Evolutionary conservation across 2,329 filamentous ascomycete species (phyloP), one percentile per base, ranked within the genome.

Genomic region (Hypomyces perniciosus): DNA sequence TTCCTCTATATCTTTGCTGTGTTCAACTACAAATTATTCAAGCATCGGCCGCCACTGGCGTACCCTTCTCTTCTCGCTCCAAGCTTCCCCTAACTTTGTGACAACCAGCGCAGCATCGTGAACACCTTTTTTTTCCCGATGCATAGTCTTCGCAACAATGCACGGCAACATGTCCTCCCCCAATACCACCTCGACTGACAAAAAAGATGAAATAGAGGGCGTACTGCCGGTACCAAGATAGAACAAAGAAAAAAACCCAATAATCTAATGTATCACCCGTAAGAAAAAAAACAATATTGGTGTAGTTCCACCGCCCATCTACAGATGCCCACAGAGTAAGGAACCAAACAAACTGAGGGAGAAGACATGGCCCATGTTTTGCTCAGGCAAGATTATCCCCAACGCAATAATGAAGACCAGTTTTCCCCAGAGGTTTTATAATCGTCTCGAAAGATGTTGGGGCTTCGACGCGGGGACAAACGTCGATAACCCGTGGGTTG

Each of bases 361-460:
- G 20, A 20, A 20, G 20, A 20, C 20, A 20, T 20, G 20, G 33
- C 33, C 33, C 8, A 35, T 35, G 33, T 35, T 20, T 20, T 20
- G 20, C 20, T 20, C 20, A 20, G 8, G 30, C 28, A 44, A 28
- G 27, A 12, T 43, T 26, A n/a, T 28, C 40, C 68, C 68, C 68
- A 69, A 75, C 75, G 73, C 72, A 71, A 68, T 72, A 72, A 59
- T 31, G 55, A 46, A 59, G 54, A 56, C 59, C 49, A 60, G 60
- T 62, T 57, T 61, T 60, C 59, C 20, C 20, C 20, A 20, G 20
- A 20, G 20, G 20, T 20, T 20, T 20, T 20, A 20, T 20, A 20
- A 20, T 20, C 20, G 20, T 20, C 20, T 20, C 20, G 20, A 20
- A 20, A 20, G 20, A 20, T 20, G 20, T 20, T 20, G 20, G 20